Percentiles rank a stretch among this genome's conserved stretches.
Evolutionary conservation across 169 alveolate species (phyloP).

Genomic region (Plasmodium gonderi): DNA sequence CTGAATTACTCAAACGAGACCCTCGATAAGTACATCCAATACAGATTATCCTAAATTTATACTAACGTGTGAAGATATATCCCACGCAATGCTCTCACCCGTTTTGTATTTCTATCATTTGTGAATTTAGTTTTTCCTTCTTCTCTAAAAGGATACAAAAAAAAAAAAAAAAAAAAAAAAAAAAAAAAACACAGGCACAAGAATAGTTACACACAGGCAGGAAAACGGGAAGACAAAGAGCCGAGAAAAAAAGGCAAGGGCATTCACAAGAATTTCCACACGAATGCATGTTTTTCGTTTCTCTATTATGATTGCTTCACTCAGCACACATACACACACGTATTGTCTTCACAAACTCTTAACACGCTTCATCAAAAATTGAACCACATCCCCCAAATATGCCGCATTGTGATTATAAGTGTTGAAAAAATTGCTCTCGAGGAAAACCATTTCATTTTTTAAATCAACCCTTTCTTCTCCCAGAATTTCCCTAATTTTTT

Average conservation of each 20-base stretch:
- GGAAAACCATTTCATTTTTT: conserved; percentile 17
- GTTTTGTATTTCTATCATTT: neutral
- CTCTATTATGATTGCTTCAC: conserved; percentile 47
- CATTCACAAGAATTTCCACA: neutral
- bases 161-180: too few species aligned
- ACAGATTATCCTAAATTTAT: conserved; percentile 10
- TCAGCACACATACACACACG: too few species aligned
- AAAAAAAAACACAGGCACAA: too few species aligned
- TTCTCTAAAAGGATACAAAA: neutral
- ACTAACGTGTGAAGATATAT: neutral
- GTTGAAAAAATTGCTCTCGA: conserved; percentile 76
- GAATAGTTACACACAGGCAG: too few species aligned
- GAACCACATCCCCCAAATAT: conserved; percentile 70
- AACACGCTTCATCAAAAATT: conserved; percentile 67
- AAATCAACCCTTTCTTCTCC: conserved; percentile 75
- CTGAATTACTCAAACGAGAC: conserved; percentile 60
- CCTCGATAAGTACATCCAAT: conserved; percentile 57
- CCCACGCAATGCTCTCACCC: neutral
- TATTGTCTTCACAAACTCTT: conserved; percentile 74
- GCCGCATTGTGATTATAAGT: conserved; percentile 77
- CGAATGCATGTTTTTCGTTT: neutral
- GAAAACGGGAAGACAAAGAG: too few species aligned
- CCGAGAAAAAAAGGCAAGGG: too few species aligned
- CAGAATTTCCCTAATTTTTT: conserved; percentile 27
- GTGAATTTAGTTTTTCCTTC: neutral